phyloP scores from a whole-genome alignment of 2,329 filamentous ascomycete genomes.

The Fusarium sp. region DNA sequence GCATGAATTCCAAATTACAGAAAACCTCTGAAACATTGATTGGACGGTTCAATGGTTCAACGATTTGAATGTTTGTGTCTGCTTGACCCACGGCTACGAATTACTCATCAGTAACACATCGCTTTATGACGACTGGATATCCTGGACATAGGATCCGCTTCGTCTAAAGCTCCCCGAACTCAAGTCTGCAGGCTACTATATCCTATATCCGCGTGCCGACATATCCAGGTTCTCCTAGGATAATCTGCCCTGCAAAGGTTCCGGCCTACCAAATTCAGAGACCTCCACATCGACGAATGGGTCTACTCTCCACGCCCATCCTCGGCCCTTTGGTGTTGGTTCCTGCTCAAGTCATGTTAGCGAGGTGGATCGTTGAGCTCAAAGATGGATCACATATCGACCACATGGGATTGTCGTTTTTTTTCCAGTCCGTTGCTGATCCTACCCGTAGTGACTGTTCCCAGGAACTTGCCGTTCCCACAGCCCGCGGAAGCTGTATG shows the following conservation, averaged over 20 bases:
- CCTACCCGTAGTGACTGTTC: slow-evolving; percentile 5
- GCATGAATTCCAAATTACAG: neutral
- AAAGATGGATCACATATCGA: slow-evolving; percentile 14
- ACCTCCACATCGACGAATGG: slow-evolving; percentile 24
- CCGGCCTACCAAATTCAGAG: slow-evolving; percentile 29
- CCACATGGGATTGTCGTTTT: slow-evolving; percentile 17
- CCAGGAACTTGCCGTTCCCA: slow-evolving; percentile 18
- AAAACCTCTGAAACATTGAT: neutral
- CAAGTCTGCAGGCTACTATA: slow-evolving; percentile 6
- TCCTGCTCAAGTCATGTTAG: slow-evolving; percentile 35
- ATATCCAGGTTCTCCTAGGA: slow-evolving; percentile 35
- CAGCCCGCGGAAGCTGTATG: slow-evolving; percentile 19
- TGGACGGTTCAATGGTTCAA: neutral
- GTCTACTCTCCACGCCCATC: slow-evolving; percentile 14
- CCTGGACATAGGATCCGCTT: slow-evolving; percentile 31
- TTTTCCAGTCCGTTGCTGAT: slow-evolving; percentile 24
- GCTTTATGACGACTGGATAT: slow-evolving; percentile 30
- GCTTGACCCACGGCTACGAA: slow-evolving; percentile 32
- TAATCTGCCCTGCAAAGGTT: slow-evolving; percentile 19
- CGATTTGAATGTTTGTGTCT: slow-evolving; percentile 19
- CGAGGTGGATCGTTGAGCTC: slow-evolving; percentile 32
- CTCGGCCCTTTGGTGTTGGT: slow-evolving; percentile 29
- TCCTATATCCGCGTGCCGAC: slow-evolving; percentile 35
- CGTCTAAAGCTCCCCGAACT: slow-evolving; percentile 18
- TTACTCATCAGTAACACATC: slow-evolving; percentile 24